Evolutionary conservation across 352 stramenopile species (phyloP).

Genomic region (Thraustotheca clavata): DNA sequence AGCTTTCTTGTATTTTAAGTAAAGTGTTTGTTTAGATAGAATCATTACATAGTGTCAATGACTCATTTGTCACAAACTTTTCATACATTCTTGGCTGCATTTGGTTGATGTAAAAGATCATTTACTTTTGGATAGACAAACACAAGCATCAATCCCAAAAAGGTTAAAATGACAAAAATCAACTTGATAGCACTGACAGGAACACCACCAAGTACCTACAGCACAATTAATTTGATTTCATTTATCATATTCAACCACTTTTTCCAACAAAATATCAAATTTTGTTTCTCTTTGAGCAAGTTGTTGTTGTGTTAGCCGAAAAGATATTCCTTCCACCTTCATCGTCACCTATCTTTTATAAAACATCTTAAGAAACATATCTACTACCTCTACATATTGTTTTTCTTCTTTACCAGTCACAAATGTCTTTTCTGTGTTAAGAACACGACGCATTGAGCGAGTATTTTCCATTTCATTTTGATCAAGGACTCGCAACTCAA

Average conservation of each 20-base stretch:
- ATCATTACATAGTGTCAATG: too few relatives aligned
- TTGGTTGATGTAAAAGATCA: neutral
- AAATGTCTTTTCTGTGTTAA: conserved; percentile 23
- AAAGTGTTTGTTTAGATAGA: neutral
- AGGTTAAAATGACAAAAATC: neutral
- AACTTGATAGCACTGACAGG: conserved; percentile 10
- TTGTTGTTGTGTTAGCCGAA: conserved; percentile 1
- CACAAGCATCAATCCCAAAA: conserved; percentile 5
- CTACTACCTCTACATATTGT: conserved; percentile 7
- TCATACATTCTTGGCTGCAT: neutral
- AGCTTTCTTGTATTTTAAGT: conserved; percentile 18
- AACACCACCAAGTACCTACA: neutral
- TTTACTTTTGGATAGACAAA: conserved; percentile 13
- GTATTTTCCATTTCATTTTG: neutral
- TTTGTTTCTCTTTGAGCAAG: neutral
- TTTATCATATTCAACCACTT: neutral
- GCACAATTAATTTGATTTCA: neutral
- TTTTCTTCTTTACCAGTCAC: neutral
- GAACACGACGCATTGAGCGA: conserved; percentile 6
- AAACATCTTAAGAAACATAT: neutral
- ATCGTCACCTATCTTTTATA: conserved; percentile 8
- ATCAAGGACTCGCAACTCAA: conserved; percentile 14
- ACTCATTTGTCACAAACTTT: too few relatives aligned
- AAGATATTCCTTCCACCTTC: conserved; percentile 20
- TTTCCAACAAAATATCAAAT: conserved; percentile 21